These are phyloP conservation scores for Setaria italica DNA, from an alignment of 202 grass and related monocot species.

Conservation along the genomic window DNA sequence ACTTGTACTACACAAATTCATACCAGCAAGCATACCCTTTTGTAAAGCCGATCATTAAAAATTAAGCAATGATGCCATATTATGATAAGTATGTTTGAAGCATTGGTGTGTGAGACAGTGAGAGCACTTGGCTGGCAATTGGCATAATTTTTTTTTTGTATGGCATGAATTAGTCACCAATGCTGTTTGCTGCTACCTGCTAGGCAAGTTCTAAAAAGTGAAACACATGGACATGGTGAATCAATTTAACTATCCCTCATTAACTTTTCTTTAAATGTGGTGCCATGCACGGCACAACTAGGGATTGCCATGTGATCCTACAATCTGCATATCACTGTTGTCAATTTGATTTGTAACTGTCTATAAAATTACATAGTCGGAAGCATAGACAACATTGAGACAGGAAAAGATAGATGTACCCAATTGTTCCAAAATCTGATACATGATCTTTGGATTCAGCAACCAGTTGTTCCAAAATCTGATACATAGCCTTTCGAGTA, in stretches of 20 bases:
- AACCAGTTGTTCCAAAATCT: background rate
- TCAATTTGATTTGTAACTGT: no score
- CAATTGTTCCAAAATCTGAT: background rate
- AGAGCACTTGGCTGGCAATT: no score
- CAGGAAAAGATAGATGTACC: background rate
- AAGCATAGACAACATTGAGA: no score
- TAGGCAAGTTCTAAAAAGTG: background rate
- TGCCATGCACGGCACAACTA: background rate
- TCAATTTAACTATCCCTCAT: background rate
- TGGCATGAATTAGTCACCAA: background rate
- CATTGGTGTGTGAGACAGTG: background rate
- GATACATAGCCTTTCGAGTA: background rate
- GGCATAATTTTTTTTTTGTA: no score
- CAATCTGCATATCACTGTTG: no score
- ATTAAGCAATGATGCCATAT: slow-evolving; percentile 20
- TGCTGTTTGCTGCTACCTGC: background rate
- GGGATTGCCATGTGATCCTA: no score
- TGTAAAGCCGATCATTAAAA: background rate
- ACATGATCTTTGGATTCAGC: no score
- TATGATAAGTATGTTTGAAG: slow-evolving; percentile 1
- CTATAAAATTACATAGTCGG: no score
- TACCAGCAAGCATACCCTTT: background rate
- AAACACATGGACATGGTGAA: background rate
- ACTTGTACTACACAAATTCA: background rate
- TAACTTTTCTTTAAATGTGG: background rate